These are phyloP conservation scores for Gracilaria domingensis DNA, from an alignment of 23 red algal species.

Conservation along the genomic window DNA sequence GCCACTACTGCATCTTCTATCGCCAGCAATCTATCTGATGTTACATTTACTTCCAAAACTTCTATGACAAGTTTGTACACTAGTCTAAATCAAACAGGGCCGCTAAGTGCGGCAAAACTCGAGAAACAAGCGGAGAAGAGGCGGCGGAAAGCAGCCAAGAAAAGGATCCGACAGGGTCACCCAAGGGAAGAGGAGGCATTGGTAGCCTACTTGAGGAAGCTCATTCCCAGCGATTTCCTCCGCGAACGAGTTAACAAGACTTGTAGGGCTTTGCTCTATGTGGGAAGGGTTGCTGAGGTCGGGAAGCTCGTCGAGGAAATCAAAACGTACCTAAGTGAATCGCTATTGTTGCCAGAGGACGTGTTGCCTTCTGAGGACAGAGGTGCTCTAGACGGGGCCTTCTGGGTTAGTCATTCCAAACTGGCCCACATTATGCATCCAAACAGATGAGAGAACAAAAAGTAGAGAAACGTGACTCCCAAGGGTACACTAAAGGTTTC, in stretches of 20 bases:
- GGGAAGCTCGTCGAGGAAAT: conserved; percentile 7
- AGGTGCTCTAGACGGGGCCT: not conserved
- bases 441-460: not conserved
- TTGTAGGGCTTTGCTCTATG: conserved; percentile 13
- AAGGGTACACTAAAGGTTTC: not conserved
- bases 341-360: conserved; percentile 34
- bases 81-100: conserved; percentile 25
- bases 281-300: conserved; percentile 25
- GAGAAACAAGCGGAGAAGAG: conserved; percentile 65
- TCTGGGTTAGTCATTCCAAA: not conserved
- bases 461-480: not conserved
- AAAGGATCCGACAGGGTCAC: conserved; percentile 55
- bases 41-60: conserved; percentile 51
- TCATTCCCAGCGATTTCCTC: conserved; percentile 37
- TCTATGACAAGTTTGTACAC: conserved; percentile 66
- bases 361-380: conserved; percentile 13
- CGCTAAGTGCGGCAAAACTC: conserved; percentile 41
- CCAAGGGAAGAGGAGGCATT: conserved; percentile 57
- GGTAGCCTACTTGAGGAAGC: conserved; percentile 37
- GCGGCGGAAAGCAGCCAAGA: conserved; percentile 48
- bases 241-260: not conserved
- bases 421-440: not conserved
- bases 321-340: conserved; percentile 5
- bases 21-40: conserved; percentile 50
- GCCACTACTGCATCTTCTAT: conserved; percentile 55